Conservation (phyloP, 306 rosid genomes). For the Cucurbita argyrosperma region DNA sequence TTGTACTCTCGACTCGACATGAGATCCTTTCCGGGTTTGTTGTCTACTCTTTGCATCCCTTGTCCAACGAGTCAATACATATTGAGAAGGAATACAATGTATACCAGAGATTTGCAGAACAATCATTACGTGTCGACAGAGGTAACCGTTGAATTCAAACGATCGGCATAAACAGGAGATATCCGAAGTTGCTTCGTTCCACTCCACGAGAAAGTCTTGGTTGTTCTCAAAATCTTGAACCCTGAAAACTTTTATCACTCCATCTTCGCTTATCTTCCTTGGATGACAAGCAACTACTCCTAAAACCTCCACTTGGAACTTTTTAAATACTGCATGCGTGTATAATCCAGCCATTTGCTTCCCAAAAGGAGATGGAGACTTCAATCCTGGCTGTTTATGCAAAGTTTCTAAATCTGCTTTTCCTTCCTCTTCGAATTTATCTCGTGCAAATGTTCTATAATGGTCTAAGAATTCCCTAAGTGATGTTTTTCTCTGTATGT, state of each 20-base stretch:
- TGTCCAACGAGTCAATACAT: slow-evolving; percentile 32
- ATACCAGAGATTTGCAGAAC: slow-evolving; percentile 39
- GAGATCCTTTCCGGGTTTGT: slow-evolving; percentile 1
- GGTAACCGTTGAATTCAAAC: slow-evolving; percentile 32
- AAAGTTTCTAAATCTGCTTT: slow-evolving; percentile 30
- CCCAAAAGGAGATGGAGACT: slow-evolving; percentile 39
- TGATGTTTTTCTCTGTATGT: slow-evolving; percentile 26
- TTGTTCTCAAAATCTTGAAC: slow-evolving; percentile 24
- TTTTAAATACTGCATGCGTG: slow-evolving; percentile 18
- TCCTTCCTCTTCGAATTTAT: slow-evolving; percentile 31
- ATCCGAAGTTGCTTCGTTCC: slow-evolving; percentile 30
- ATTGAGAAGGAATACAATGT: slow-evolving; percentile 27
- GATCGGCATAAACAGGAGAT: slow-evolving; percentile 28
- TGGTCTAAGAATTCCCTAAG: slow-evolving; percentile 26
- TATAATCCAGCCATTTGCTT: slow-evolving; percentile 25
- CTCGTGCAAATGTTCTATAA: slow-evolving; percentile 12
- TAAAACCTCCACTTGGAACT: slow-evolving; percentile 39
- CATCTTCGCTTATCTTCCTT: slow-evolving; percentile 17
- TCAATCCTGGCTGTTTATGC: slow-evolving; percentile 30
- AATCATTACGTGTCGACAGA: slow-evolving; percentile 36
- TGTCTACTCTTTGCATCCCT: slow-evolving; percentile 26
- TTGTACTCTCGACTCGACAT: slow-evolving; percentile 12
- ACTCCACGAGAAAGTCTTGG: slow-evolving; percentile 22
- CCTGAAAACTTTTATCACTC: not conserved
- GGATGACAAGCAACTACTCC: slow-evolving; percentile 49